These are phyloP conservation scores for Picea glauca DNA, from an alignment of 75 land plant genomes.

Conservation along the genomic window DNA sequence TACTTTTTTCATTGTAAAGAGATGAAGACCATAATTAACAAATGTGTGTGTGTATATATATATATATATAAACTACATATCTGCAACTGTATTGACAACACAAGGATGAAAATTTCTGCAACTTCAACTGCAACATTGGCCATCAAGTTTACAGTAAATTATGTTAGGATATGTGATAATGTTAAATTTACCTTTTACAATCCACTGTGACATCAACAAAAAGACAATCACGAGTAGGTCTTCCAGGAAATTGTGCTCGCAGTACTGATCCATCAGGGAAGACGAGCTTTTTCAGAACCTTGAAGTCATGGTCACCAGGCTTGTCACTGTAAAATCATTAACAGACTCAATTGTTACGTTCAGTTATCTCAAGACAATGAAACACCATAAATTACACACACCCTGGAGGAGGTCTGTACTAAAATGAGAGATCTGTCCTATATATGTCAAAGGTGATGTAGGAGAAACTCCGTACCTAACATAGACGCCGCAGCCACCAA, in stretches of 20 bases:
- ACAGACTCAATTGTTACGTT: neutral
- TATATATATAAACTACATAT: too few species aligned
- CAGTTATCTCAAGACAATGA: neutral
- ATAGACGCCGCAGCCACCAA: constrained; percentile 84
- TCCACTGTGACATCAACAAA: constrained; percentile 74
- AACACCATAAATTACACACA: neutral
- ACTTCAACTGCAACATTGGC: too few species aligned
- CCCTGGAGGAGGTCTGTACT: too few species aligned
- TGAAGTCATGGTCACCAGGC: constrained; percentile 76
- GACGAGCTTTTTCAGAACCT: constrained; percentile 68
- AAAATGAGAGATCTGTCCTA: too few species aligned
- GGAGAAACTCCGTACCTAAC: constrained; percentile 50
- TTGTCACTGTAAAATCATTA: constrained; percentile 62
- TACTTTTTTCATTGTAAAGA: too few species aligned
- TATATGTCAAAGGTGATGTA: neutral
- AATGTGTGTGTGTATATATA: too few species aligned
- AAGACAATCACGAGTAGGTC: constrained; percentile 89
- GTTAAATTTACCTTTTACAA: constrained; percentile 61
- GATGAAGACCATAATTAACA: too few species aligned
- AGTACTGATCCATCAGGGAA: constrained; percentile 83
- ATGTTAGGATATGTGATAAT: neutral
- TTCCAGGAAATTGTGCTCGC: constrained; percentile 71
- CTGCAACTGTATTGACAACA: too few species aligned
- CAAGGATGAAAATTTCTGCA: too few species aligned
- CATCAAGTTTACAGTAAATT: too few species aligned